Evolutionary conservation across 2,329 filamentous ascomycete species (phyloP), one percentile per base, ranked within the genome.

Genomic region (Talaromyces marneffei): DNA sequence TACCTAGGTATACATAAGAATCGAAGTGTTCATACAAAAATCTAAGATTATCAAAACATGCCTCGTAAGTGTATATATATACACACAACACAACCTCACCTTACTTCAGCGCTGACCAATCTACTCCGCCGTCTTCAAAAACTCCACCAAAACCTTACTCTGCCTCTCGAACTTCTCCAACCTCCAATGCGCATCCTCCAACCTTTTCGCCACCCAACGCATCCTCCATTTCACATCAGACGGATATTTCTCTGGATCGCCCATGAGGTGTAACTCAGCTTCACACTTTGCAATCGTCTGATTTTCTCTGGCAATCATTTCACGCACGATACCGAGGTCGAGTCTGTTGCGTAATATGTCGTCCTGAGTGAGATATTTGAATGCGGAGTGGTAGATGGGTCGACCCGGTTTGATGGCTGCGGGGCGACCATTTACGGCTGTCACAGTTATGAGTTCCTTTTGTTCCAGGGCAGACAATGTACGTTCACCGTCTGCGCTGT

Each of bases 381-480:
- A 97, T 0, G 92, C 92, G 1, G 92, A 86, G 62, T 87, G 85
- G 74, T 93, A 95, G 27, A 97, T 88, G 0, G 93, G 92, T 70
- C 90, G 91, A 23, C 92, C 92, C 0, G 91, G 88, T 59, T 83
- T 87, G 72, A 97, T 89, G 33, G 80, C 81, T 61, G 87, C 85
- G 0, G 94, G 93, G 0, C 92, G 87, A 0, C 94, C 93, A 50
- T 89, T 88, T 55, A 82, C 78, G 3, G 85, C 85, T 27, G 83
- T 83, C 57, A 97, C 86, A 1, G 86, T 85, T 70, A 99, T 92
- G 33, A 97, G 85, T 72, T 97, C 94, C 0, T 90, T 87, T 69
- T 91, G 88, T 57, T 92, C 88, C 1, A 99, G 85, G 0, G 87
- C 87, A 62, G 91, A 89, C 12, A 99, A 81, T 0, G 89, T 89